Evolutionary conservation across 768 basidiomycete species (phyloP), one percentile per base, ranked within the genome.

Genomic region (Omphalotus guepiniiformis): DNA sequence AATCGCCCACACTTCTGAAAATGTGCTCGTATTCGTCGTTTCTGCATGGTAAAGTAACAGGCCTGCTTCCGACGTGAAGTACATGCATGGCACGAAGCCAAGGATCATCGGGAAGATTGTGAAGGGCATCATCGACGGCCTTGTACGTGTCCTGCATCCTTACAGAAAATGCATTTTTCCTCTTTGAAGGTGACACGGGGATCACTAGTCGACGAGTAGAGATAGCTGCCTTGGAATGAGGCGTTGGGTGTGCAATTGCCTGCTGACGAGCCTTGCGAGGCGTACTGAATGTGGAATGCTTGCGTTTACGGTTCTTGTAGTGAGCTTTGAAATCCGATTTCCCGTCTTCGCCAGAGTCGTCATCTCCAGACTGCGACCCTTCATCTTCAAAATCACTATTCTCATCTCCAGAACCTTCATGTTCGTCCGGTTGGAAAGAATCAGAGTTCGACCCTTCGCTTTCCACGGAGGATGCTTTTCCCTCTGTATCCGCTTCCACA

Each of bases 51-150:
- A 99, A 67, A 21, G 80, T 75, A 54, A 95, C 91, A 1, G 96
- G 95, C 6, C 94, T 78, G 42, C 90, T 88, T 1, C 90, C 91
- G 12, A 98, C 96, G 61, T 98, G 96, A 39, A 98, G 63, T 11
- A 91, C 79, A 60, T 93, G 85, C 83, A 95, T 88, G 5, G 91
- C 86, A 7, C 92, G 76, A 45, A 93, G 63, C 81, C 88, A 95
- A 2, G 91, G 83, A 57, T 94, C 87, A 30, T 73, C 62, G 2
- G 86, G 83, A 2, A 90, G 63, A 52, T 76, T 77, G 21, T 69
- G 38, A 3, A 47, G 27, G 21, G 34, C 25, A 29, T 16, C 29
- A 22, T 27, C n/a, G 25, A n/a, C 16, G 39, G 39, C 38, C 68
- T 53, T 49, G 53, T 47, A 55, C 49, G 48, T 47, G 56, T 38